Base-by-base conservation (phyloP, 1,284 basidiomycete genomes). In the Peniophora sp. region DNA sequence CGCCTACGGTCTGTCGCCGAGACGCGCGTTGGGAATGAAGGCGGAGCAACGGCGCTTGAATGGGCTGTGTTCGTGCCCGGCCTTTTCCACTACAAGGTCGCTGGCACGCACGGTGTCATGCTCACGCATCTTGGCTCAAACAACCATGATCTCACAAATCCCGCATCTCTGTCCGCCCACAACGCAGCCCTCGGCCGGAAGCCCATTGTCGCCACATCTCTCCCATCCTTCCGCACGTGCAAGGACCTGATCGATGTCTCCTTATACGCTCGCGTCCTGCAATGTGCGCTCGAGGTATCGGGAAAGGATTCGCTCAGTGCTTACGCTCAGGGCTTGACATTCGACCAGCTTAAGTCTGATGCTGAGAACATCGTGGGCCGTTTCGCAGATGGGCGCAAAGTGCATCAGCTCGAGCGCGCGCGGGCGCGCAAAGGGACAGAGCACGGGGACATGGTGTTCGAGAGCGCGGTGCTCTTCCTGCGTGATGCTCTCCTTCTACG, bases 71-170 rank as follows among this genome's bases (percentile, higher is more conserved):
- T 59, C 53, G 56, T 66, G 9, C 65, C 66, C 1, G 71, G 69
- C 0, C 55, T 73, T 2, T 73, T 73, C 54, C 71, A 72, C 52
- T 59, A 58, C 17, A 66, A 70, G 51, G 69, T 72, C 45, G 62
- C 69, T 1, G 62, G 63, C 9, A 56, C 61, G 2, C 59, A 63
- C 45, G 65, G 66, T 0, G 27, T 65, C 3, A 47, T 73, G 2
- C 50, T 61, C 8, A 63, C 59, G 0, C 68, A 70, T 48, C 68
- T 54, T 65, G 69, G 3, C 61, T 59, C 36, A 51, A 63, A 1
- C 14, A 50, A 52, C 34, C 45, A 50, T 36, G 44, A 47, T 14
- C 36, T 50, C 24, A 50, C 38, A 38, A 55, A 48, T 19, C 41
- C 45, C n/a, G 50, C 41, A 16, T 44, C 27, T 11, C 50, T 49